phyloP scores from a whole-genome alignment of 805 yeast genomes.

The Diddensiella transvaalensis region DNA sequence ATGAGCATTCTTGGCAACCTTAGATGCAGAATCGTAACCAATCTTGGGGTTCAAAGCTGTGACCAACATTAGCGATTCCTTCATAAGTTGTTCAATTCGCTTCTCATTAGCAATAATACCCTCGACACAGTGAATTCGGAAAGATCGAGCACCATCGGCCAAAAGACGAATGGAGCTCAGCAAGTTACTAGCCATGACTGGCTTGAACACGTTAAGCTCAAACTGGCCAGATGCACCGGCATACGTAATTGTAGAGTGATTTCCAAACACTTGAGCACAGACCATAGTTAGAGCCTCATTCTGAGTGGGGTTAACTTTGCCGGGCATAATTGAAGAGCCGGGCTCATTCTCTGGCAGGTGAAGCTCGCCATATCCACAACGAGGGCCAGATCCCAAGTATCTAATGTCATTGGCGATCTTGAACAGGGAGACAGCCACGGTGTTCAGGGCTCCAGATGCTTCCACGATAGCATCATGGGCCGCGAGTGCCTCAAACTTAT shows the following conservation, averaged over 20 bases:
- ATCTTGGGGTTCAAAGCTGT: constrained; percentile 98
- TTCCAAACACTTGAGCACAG: constrained; percentile 96
- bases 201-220: constrained; percentile 97
- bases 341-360: constrained; percentile 97
- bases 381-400: constrained; percentile 97
- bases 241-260: constrained; percentile 89
- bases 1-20: constrained; percentile 98
- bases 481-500: constrained; percentile 98
- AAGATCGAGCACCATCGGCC: constrained; percentile 85
- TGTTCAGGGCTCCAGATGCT: constrained; percentile 95
- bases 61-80: constrained; percentile 96
- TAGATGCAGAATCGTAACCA: constrained; percentile 96
- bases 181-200: constrained; percentile 88
- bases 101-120: constrained; percentile 88
- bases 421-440: constrained; percentile 87
- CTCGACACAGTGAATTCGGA: constrained; percentile 91
- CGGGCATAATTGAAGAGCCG: constrained; percentile 99
- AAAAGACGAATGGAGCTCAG: constrained; percentile 81
- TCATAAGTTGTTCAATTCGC: constrained; percentile 80
- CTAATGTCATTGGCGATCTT: constrained; percentile 98
- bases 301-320: constrained; percentile 99
- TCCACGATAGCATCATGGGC: constrained; percentile 98
- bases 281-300: constrained; percentile 99
- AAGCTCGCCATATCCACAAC: constrained; percentile 98
- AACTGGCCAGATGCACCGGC: constrained; percentile 99